These are phyloP conservation scores for Lachancea meyersii DNA, from an alignment of 805 yeast species.

Conservation along the genomic window DNA sequence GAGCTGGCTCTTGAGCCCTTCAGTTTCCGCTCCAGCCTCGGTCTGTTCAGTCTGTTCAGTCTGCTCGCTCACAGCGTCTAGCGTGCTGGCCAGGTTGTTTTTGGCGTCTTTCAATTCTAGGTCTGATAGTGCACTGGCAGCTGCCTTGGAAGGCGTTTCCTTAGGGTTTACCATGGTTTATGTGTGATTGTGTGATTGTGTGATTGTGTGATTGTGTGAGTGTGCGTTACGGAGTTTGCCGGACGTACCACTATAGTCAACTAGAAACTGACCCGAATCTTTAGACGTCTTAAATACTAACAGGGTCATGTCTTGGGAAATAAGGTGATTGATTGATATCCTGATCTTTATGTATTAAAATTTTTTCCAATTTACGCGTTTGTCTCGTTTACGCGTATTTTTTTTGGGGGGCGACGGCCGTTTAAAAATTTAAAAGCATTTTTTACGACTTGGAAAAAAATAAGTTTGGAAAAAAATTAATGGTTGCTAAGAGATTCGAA, in stretches of 20 bases:
- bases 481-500: constrained; percentile 30
- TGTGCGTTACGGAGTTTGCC: no score
- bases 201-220: no score
- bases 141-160: constrained; percentile 66
- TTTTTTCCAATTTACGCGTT: not conserved
- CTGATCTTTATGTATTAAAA: not conserved
- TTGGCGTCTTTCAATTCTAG: constrained; percentile 44
- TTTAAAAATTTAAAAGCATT: no score
- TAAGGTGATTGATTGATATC: not conserved
- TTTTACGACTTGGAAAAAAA: no score
- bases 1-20: constrained; percentile 23
- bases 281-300: no score
- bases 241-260: no score
- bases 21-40: constrained; percentile 7
- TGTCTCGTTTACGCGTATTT: constrained; percentile 3
- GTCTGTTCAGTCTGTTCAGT: constrained; percentile 10
- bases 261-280: no score
- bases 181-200: no score
- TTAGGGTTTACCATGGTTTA: constrained; percentile 34
- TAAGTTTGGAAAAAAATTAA: constrained; percentile 10
- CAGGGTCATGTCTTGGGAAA: no score
- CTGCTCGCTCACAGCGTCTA: constrained; percentile 37
- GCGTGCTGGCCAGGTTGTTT: constrained; percentile 38
- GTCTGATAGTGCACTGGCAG: constrained; percentile 50
- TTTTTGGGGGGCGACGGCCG: not conserved